A percentile compares a stretch with the other conserved stretches of the same genome.
Evolutionary conservation across 306 rosid species (phyloP).

Genomic region (Fragaria nilgerrensis): DNA sequence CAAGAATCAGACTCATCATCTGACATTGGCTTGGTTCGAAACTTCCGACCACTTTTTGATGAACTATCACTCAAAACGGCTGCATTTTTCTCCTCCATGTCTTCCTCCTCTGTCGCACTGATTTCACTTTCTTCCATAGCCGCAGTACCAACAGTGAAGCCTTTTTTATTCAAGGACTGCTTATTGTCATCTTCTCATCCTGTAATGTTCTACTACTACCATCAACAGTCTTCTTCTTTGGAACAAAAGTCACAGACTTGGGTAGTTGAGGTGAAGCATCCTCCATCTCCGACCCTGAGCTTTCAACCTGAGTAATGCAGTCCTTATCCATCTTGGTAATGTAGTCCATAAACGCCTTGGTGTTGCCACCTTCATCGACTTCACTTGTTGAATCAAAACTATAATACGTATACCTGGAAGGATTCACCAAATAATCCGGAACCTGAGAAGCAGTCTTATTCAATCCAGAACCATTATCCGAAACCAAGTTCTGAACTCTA

Average conservation of each 20-base stretch:
- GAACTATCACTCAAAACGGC: conserved; percentile 1
- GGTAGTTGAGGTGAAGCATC: conserved; percentile 20
- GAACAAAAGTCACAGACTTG: conserved; percentile 23
- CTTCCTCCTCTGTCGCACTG: conserved; percentile 23
- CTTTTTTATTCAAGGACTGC: conserved; percentile 17
- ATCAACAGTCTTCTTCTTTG: conserved; percentile 19
- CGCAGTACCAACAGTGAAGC: conserved; percentile 12
- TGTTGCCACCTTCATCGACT: conserved; percentile 19
- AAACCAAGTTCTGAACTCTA: background rate
- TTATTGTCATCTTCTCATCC: conserved; percentile 8
- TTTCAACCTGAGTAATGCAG: background rate
- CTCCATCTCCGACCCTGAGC: conserved; percentile 15
- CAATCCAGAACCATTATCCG: background rate
- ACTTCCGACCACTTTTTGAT: conserved; percentile 19
- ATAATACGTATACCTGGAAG: conserved; percentile 22
- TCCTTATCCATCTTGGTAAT: background rate
- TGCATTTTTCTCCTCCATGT: conserved; percentile 12
- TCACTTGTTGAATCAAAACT: conserved; percentile 22
- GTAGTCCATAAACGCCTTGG: conserved; percentile 13
- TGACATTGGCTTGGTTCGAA: conserved; percentile 8
- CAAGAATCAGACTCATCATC: conserved; percentile 24
- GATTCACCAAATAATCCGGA: conserved; percentile 38
- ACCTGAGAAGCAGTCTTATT: background rate
- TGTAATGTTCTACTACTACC: background rate
- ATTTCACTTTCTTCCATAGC: conserved; percentile 21